A percentile compares a stretch with the other conserved stretches of the same genome.
phyloP scores from a whole-genome alignment of 2,329 filamentous ascomycete genomes.

The Claviceps lovelessii region DNA sequence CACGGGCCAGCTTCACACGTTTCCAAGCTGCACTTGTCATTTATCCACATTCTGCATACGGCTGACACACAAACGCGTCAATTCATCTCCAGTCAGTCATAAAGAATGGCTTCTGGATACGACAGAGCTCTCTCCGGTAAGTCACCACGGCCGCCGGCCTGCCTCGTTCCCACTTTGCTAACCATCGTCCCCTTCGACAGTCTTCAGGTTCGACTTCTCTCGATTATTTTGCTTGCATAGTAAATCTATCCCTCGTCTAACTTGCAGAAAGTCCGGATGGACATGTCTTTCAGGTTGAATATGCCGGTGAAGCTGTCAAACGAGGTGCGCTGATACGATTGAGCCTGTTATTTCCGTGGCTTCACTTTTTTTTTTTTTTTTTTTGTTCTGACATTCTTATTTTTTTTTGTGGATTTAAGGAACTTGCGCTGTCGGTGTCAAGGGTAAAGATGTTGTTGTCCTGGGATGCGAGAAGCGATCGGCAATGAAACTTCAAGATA shows the following conservation, averaged over 20 bases:
- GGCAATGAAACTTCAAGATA: slow-evolving; percentile 98
- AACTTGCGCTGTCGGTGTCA: slow-evolving; percentile 95
- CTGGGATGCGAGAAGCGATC: slow-evolving; percentile 97
- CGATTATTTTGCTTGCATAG: not conserved
- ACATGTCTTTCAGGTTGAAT: slow-evolving; percentile 99
- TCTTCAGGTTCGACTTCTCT: slow-evolving; percentile 54
- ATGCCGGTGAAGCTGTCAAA: slow-evolving; percentile 97
- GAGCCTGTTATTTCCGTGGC: slow-evolving; percentile 1
- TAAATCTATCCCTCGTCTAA: slow-evolving; percentile 24
- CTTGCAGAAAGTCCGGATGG: slow-evolving; percentile 69
- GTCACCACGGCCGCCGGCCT: slow-evolving; percentile 18
- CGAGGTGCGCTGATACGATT: slow-evolving; percentile 47
- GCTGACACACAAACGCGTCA: not conserved
- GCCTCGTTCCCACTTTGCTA: not conserved
- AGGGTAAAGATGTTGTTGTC: slow-evolving; percentile 86
- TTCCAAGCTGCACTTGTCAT: not conserved
- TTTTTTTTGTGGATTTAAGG: slow-evolving; percentile 32
- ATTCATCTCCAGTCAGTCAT: not conserved
- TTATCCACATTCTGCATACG: not conserved
- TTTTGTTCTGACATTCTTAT: slow-evolving; percentile 3
- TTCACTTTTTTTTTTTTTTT: slow-evolving; percentile 5
- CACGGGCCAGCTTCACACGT: not conserved
- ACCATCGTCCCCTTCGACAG: slow-evolving; percentile 38
- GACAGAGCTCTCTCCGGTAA: slow-evolving; percentile 97
- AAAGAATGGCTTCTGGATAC: slow-evolving; percentile 77